These are phyloP conservation scores for Cadophora sp. DNA, from an alignment of 2,329 filamentous ascomycete species.

Conservation along the genomic window DNA sequence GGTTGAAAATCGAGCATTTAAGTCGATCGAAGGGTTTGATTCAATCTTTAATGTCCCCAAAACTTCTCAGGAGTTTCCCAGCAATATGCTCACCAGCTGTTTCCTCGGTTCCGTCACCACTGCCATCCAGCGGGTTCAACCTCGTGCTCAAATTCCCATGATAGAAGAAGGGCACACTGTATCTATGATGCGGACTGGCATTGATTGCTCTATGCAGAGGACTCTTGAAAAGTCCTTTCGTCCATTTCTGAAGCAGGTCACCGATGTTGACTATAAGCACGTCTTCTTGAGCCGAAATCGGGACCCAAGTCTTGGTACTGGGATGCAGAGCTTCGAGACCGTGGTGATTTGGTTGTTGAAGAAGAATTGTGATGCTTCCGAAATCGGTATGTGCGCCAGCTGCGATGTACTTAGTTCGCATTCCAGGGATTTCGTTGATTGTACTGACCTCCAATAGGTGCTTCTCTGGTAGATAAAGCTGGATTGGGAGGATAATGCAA, in stretches of 20 bases:
- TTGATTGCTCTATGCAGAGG: constrained; percentile 60
- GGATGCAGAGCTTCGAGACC: constrained; percentile 57
- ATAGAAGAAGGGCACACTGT: constrained; percentile 60
- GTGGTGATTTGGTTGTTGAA: constrained; percentile 52
- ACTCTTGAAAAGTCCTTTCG: constrained; percentile 55
- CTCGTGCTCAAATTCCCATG: constrained; percentile 54
- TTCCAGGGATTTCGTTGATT: neutral
- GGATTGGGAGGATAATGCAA: constrained; percentile 53
- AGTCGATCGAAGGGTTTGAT: neutral
- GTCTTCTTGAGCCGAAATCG: constrained; percentile 49
- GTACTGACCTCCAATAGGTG: constrained; percentile 8
- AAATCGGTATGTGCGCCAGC: constrained; percentile 59
- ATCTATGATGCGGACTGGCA: constrained; percentile 53
- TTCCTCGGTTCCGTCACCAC: neutral
- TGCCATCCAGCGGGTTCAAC: constrained; percentile 27
- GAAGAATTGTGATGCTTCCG: constrained; percentile 57
- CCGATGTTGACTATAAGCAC: constrained; percentile 57
- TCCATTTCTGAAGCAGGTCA: constrained; percentile 54
- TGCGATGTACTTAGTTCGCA: neutral
- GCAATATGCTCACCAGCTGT: constrained; percentile 30
- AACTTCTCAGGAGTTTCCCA: constrained; percentile 13
- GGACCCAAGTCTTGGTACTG: constrained; percentile 48
- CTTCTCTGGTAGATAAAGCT: neutral
- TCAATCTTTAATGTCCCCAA: constrained; percentile 1
- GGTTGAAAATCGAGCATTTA: neutral